These are phyloP conservation scores for Vararia minispora DNA, from an alignment of 768 basidiomycete genomes.

Conservation along the genomic window DNA sequence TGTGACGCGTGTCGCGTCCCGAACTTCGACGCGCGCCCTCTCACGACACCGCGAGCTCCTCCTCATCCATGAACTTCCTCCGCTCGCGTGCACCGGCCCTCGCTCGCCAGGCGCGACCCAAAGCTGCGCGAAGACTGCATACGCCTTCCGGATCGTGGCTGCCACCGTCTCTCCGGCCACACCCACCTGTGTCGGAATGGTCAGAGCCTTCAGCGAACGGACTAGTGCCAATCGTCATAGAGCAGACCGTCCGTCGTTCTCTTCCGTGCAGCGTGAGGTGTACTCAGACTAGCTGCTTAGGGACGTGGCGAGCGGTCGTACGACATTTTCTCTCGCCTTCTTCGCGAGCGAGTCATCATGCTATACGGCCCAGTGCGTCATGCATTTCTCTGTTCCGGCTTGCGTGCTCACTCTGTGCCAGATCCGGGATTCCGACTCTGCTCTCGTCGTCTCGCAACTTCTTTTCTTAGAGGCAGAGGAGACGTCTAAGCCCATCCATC, in stretches of 20 bases:
- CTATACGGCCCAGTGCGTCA: conserved; percentile 76
- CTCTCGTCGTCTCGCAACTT: conserved; percentile 82
- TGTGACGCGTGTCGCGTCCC: no score
- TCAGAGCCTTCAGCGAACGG: conserved; percentile 36
- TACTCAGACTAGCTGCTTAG: conserved; percentile 24
- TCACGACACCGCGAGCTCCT: no score
- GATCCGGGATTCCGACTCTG: conserved; percentile 87
- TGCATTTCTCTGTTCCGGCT: not conserved
- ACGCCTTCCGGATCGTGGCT: no score
- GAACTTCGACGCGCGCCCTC: no score
- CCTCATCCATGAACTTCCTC: no score
- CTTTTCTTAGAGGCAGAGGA: conserved; percentile 96
- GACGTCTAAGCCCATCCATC: conserved; percentile 84
- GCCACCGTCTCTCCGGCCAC: no score
- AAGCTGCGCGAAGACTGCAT: no score
- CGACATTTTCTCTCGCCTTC: conserved; percentile 90
- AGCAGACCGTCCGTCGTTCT: conserved; percentile 62
- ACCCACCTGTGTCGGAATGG: conserved; percentile 25
- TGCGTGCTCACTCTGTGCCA: conserved; percentile 20
- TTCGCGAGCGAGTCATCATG: conserved; percentile 93
- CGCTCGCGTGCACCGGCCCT: no score
- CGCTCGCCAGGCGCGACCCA: no score
- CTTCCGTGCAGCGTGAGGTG: conserved; percentile 2
- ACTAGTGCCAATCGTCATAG: conserved; percentile 87
- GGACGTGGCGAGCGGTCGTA: conserved; percentile 84